Evolutionary conservation across 495 filamentous ascomycete genomes (phyloP).

Genomic region (Talaromyces liani): DNA sequence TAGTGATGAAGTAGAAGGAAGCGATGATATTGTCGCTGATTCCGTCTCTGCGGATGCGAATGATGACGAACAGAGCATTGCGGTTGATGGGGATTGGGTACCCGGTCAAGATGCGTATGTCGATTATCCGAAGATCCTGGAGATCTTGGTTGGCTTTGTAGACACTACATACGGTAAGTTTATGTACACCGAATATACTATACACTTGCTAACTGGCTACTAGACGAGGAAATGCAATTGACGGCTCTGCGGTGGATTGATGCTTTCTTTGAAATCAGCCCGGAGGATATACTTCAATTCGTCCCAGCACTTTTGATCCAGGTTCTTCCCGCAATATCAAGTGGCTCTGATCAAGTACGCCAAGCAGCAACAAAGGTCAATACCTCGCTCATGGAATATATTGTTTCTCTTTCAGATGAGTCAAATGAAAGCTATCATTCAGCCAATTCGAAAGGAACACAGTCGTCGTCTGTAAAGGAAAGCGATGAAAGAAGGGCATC

Average conservation of each 20-base stretch:
- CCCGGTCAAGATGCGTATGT: conserved; percentile 96
- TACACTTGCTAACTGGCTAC: conserved; percentile 6
- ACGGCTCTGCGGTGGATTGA: conserved; percentile 94
- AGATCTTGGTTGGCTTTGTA: conserved; percentile 86
- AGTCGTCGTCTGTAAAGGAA: conserved; percentile 37
- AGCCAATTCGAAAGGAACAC: conserved; percentile 28
- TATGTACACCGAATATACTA: neutral
- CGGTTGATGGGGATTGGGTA: conserved; percentile 82
- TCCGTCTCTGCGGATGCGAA: conserved; percentile 51
- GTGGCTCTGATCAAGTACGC: conserved; percentile 79
- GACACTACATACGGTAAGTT: conserved; percentile 69
- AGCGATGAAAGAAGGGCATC: conserved; percentile 47
- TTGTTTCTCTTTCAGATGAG: conserved; percentile 84
- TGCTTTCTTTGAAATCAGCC: conserved; percentile 92
- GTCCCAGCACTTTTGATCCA: conserved; percentile 86
- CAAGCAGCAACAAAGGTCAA: conserved; percentile 86
- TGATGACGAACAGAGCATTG: conserved; percentile 56
- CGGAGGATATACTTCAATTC: conserved; percentile 94
- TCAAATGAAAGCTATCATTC: conserved; percentile 30
- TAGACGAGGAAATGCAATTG: conserved; percentile 82
- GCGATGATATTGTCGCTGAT: conserved; percentile 45
- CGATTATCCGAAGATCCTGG: conserved; percentile 83
- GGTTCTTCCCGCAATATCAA: conserved; percentile 90
- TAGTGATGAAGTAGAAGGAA: conserved; percentile 31
- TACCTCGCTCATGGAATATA: conserved; percentile 80